Base-by-base conservation (phyloP, 176 grass and related monocot species). In the Oropetium thomaeum region DNA sequence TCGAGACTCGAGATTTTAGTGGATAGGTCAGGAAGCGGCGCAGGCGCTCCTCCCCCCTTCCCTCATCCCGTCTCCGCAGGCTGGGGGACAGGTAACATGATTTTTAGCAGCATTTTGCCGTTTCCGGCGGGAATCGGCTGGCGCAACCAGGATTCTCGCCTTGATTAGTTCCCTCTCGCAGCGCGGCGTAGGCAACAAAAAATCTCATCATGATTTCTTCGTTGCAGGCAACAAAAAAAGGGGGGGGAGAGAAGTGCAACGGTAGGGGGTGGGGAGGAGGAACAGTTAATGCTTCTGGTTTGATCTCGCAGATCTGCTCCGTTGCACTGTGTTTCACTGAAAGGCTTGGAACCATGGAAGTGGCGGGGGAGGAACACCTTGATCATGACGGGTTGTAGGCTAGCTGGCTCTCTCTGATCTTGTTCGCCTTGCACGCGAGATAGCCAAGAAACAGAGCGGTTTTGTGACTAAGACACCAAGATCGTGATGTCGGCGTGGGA, bases 401-500 rank as follows among this genome's bases (percentile, higher is more conserved):
- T n/a, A 26, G 15, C 57, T 1, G 16, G 27, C 10, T 22, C 49
- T 52, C 48, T 26, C 53, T 27, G 53, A 57, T 57, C 23, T 57
- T n/a, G n/a, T n/a, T 57, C 53, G 23, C 53, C 23, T 27, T 12
- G 53, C 23, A 5, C 53, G 22, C 52, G 52, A 53, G 22, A 2
- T 27, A 23, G 58, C 23, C 23, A 35, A 55, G 16, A 38, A 63
- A 20, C 17, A 43, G 1, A 40, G 23, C 15, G 65, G 25, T 23
- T 23, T 69, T n/a, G 38, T 30, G 34, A 7, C 48, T n/a, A 2
- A 26, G 35, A 16, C n/a, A 29, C 7, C 51, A 4, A 37, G 10
- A 25, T 28, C 25, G 49, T 54, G 63, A 96, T 92, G 92, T 77
- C 88, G 38, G 76, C 75, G 6, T 92, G 86, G 93, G 81, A 82